Base-by-base conservation (phyloP, 805 yeast species). In the Zygosaccharomyces kombuchaensis region DNA sequence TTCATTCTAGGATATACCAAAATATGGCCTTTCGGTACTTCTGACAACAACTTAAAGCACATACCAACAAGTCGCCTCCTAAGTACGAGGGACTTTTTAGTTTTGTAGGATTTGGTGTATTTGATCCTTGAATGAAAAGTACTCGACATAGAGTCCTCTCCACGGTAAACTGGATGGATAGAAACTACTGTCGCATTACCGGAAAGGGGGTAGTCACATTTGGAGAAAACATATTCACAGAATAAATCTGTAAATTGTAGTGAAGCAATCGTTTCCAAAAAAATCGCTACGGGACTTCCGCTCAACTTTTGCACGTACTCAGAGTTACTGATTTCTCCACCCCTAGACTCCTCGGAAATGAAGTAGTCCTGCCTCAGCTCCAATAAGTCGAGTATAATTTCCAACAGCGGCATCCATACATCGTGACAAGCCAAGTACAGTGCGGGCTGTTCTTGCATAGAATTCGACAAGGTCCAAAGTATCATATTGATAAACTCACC, bases 401-500 rank as follows among this genome's bases (percentile, higher is more conserved):
- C 42, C 26, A 59, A 35, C 9, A 63, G 25, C 4, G 62, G 62
- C 25, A 55, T 31, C 67, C 69, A 65, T 16, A 54, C 43, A 4
- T 58, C 58, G 22, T 52, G 54, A 29, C 57, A 48, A 7, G 54
- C 39, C 12, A 48, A n/a, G 43, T 41, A 58, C 7, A 48, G 41
- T 9, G 44, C 46, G 12, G 39, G 29, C 37, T 47, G 45, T 1
- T 48, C 47, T 36, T 40, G 51, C 19, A 53, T 32, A 21, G 63
- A 60, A 36, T 49, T 51, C 1, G 53, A 47, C 25, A 63, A 39
- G 4, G 66, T 56, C 65, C 63, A 60, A 4, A 53, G 34, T 17
- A 63, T 45, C 53, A 57, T 52, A 42, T 59, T 61, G 42, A 55
- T 46, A 23, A 63, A 57, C 31, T 53, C 58, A 4, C 60, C 62